Percentiles rank a stretch among this genome's conserved stretches.
Conservation (phyloP, 352 stramenopile species). For the Pythium folliculosum region DNA sequence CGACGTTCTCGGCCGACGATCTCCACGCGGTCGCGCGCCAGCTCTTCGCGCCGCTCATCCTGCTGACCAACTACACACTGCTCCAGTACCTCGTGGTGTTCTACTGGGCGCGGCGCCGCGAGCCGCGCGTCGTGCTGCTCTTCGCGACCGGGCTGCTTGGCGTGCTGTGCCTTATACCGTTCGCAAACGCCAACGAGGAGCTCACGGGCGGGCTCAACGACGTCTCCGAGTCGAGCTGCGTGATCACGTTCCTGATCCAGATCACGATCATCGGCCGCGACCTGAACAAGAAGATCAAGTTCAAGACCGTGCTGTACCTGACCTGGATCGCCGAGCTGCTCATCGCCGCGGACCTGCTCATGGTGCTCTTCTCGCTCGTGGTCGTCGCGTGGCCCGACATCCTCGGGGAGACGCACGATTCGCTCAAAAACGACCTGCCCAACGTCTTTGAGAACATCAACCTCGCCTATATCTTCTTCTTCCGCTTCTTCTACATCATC, state of each 20-base stretch:
- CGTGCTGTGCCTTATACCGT: conserved; percentile 13
- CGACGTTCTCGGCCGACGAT: neutral
- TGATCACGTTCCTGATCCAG: conserved; percentile 27
- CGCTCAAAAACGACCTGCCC: conserved; percentile 16
- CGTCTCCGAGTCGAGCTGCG: conserved; percentile 24
- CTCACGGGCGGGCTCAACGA: conserved; percentile 28
- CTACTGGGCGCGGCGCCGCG: conserved; percentile 11
- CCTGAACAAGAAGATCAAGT: conserved; percentile 36
- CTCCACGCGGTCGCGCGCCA: conserved; percentile 2
- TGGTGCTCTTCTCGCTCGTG: conserved; percentile 15
- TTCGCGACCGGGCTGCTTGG: conserved; percentile 1
- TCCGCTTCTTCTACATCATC: conserved; percentile 41
- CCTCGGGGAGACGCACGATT: neutral
- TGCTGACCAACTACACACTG: conserved; percentile 25
- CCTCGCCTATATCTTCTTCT: conserved; percentile 37
- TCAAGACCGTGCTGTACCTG: conserved; percentile 22
- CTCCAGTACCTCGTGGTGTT: conserved; percentile 23
- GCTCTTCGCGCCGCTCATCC: neutral
- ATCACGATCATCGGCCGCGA: conserved; percentile 29
- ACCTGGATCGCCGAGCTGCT: conserved; percentile 14
- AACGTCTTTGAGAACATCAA: conserved; percentile 35
- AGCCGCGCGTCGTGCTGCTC: conserved; percentile 15
- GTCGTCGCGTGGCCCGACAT: conserved; percentile 11
- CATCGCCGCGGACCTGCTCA: conserved; percentile 12
- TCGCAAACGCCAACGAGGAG: conserved; percentile 15